Percentiles rank a stretch among this genome's conserved stretches.
Evolutionary conservation across 495 filamentous ascomycete genomes (phyloP).

Genomic region (Neurospora cerealis): DNA sequence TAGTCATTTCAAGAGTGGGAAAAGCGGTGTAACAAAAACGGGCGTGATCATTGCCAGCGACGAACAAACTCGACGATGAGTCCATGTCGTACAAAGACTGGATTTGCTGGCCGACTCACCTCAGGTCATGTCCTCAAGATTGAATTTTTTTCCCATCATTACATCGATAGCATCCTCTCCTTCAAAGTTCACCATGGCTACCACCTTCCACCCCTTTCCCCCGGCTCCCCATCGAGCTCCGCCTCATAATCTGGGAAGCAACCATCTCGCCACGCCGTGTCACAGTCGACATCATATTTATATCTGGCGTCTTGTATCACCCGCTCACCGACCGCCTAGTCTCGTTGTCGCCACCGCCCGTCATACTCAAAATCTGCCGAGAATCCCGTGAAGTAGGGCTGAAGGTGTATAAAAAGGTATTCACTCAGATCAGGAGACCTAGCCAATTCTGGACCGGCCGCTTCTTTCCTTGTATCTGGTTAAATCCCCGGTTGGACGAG

Average conservation of each 20-base stretch:
- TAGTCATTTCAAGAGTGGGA: background rate
- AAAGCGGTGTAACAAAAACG: background rate
- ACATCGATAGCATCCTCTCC: background rate
- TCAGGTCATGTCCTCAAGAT: background rate
- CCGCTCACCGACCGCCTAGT: too few relatives aligned
- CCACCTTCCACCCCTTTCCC: slow-evolving; percentile 23
- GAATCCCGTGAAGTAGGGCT: too few relatives aligned
- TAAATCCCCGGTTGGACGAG: too few relatives aligned
- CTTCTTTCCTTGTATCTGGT: too few relatives aligned
- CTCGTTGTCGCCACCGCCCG: too few relatives aligned
- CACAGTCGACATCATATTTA: too few relatives aligned
- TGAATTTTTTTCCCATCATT: background rate
- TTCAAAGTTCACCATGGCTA: background rate
- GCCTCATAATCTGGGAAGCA: slow-evolving; percentile 25
- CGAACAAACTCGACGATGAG: background rate
- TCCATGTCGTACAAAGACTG: background rate
- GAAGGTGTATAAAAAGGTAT: too few relatives aligned
- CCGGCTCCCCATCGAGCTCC: slow-evolving; percentile 25
- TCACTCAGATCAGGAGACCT: too few relatives aligned
- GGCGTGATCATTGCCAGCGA: background rate
- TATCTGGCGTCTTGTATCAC: too few relatives aligned
- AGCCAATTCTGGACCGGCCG: too few relatives aligned
- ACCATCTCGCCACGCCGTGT: too few relatives aligned
- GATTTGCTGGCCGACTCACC: background rate
- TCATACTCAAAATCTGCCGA: too few relatives aligned